A percentile compares a stretch with the other conserved stretches of the same genome.
Conservation (phyloP, 73 alveolate genomes). For the Tetrahymena thermophila region DNA sequence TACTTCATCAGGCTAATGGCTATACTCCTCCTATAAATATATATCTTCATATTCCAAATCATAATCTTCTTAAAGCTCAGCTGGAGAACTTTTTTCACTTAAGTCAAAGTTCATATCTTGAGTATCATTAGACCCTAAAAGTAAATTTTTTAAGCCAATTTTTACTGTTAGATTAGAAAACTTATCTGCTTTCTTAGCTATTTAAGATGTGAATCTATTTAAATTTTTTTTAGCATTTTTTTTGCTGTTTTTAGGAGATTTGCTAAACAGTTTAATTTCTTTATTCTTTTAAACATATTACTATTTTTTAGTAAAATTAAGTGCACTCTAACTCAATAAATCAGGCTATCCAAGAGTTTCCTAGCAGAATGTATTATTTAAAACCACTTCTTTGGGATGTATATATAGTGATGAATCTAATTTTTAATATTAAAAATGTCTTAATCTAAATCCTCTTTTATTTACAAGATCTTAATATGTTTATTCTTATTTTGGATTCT, state of each 20-base stretch:
- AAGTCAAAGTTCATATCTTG: not conserved
- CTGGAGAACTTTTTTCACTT: not conserved
- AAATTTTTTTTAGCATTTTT: not conserved
- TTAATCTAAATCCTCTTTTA: not conserved
- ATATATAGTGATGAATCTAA: not conserved
- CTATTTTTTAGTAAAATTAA: not conserved
- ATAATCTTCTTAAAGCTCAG: not conserved
- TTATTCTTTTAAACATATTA: not conserved
- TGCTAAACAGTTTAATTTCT: not conserved
- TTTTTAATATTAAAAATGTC: not conserved
- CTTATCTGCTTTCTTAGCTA: not conserved
- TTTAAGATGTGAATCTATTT: not conserved
- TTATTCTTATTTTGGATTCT: not conserved
- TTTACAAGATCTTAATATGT: not conserved
- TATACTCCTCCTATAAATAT: conserved; percentile 7
- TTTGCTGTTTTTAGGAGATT: not conserved
- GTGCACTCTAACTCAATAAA: not conserved
- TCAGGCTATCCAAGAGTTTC: not conserved
- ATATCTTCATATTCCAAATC: not conserved
- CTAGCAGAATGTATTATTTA: not conserved
- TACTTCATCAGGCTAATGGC: conserved; percentile 18
- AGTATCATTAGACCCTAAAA: not conserved
- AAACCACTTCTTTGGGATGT: not conserved
- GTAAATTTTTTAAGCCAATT: not conserved
- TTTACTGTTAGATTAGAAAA: not conserved